Evolutionary conservation across 306 rosid genomes (phyloP).

Genomic region (Corylus heterophylla): DNA sequence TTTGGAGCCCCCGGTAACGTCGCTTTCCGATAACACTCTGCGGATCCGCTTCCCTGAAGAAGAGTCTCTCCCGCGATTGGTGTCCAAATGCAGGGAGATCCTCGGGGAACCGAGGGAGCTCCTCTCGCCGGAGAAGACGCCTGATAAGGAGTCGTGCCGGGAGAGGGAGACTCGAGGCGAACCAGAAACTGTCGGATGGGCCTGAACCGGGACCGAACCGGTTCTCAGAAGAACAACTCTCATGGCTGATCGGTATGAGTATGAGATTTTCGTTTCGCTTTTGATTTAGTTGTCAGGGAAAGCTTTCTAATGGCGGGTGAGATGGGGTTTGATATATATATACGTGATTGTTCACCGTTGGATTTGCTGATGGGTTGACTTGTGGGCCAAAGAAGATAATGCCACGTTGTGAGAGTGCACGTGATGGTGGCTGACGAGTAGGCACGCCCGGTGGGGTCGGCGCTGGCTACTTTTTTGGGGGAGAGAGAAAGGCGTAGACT

Average conservation of each 20-base stretch:
- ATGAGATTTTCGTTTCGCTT: background rate
- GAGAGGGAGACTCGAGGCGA: conserved; percentile 38
- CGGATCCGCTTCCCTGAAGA: conserved; percentile 15
- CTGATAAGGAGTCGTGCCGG: conserved; percentile 36
- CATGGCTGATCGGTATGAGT: conserved; percentile 28
- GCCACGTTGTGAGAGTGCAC: conserved; percentile 51
- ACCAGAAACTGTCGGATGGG: conserved; percentile 15
- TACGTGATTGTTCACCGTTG: conserved; percentile 13
- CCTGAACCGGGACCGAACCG: conserved; percentile 50
- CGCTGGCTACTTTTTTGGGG: conserved; percentile 1
- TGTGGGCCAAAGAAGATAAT: background rate
- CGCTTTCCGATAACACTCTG: conserved; percentile 42
- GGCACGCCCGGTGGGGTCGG: conserved; percentile 40
- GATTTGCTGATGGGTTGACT: conserved; percentile 32
- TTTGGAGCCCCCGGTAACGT: conserved; percentile 20
- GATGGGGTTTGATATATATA: background rate
- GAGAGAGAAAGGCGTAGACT: background rate
- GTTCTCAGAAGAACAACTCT: conserved; percentile 57
- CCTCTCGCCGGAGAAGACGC: conserved; percentile 28
- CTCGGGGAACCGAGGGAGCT: conserved; percentile 31
- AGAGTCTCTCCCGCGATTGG: conserved; percentile 20
- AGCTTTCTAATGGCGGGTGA: background rate
- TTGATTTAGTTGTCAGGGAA: background rate
- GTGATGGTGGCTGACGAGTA: conserved; percentile 28
- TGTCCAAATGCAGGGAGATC: conserved; percentile 45